Conservation (phyloP, 441 rosid genomes). For the Brassica hybrid region DNA sequence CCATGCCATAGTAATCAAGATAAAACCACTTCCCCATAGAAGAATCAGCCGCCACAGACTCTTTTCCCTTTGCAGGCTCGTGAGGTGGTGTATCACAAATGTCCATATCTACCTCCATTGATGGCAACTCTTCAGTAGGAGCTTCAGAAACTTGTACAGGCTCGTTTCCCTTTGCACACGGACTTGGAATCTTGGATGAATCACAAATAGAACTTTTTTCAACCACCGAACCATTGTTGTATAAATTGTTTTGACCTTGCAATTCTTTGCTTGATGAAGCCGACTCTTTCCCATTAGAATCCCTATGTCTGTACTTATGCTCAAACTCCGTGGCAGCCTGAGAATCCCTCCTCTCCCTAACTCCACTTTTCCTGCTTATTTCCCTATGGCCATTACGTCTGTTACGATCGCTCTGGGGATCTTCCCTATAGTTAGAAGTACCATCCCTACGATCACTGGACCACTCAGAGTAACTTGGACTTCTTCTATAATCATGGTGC, state of each 20-base stretch:
- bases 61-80: conserved; percentile 33
- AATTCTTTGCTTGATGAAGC: conserved; percentile 57
- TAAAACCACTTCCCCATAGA: conserved; percentile 90
- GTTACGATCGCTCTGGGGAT: conserved; percentile 67
- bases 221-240: conserved; percentile 45
- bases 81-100: conserved; percentile 99
- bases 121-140: conserved; percentile 74
- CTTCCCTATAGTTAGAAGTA: conserved; percentile 64
- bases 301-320: conserved; percentile 61
- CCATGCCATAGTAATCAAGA: conserved; percentile 88
- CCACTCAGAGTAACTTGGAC: conserved; percentile 78
- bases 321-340: conserved; percentile 61
- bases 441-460: conserved; percentile 76
- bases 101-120: conserved; percentile 99
- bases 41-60: conserved; percentile 61
- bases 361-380: conserved; percentile 60
- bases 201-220: conserved; percentile 58
- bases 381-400: conserved; percentile 58
- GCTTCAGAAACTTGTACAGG: conserved; percentile 56
- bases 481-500: conserved; percentile 76
- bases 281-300: conserved; percentile 54
- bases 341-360: conserved; percentile 62
- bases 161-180: conserved; percentile 50
- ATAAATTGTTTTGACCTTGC: conserved; percentile 54
- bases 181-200: conserved; percentile 56